Percentiles rank a stretch among this genome's conserved stretches.
phyloP scores from a whole-genome alignment of 2,329 filamentous ascomycete species.

The Cladophialophora yegresii region DNA sequence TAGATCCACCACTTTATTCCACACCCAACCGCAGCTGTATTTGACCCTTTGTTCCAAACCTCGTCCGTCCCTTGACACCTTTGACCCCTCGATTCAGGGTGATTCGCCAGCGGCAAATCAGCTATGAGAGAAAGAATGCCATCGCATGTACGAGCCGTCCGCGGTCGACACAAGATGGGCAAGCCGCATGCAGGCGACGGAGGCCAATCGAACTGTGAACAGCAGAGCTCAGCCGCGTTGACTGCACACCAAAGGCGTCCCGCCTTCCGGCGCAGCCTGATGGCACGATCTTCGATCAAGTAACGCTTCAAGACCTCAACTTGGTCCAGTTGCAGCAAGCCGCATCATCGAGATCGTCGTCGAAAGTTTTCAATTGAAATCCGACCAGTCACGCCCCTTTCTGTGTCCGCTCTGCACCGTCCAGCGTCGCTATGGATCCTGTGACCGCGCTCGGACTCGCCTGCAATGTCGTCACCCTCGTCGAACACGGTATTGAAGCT shows the following conservation, averaged over 20 bases:
- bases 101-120: not conserved
- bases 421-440: constrained; percentile 14
- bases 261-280: not conserved
- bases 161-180: not conserved
- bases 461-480: constrained; percentile 24
- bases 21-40: not conserved
- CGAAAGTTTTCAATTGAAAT: not conserved
- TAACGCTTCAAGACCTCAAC: not conserved
- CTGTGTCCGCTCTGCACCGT: not conserved
- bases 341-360: not conserved
- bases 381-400: not conserved
- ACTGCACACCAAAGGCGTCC: not conserved
- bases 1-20: not conserved
- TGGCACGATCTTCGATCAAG: not conserved
- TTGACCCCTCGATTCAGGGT: not conserved
- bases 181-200: not conserved
- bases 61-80: not conserved
- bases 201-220: not conserved
- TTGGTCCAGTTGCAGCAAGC: not conserved
- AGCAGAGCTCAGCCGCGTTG: not conserved
- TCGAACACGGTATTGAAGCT: constrained; percentile 23
- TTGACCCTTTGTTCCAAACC: not conserved
- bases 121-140: too few relatives aligned
- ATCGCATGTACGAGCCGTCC: not conserved
- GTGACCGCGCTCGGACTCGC: constrained; percentile 16